These are phyloP conservation scores for Sphaerosporella brunnea DNA, from an alignment of 495 filamentous ascomycete species.

Conservation along the genomic window DNA sequence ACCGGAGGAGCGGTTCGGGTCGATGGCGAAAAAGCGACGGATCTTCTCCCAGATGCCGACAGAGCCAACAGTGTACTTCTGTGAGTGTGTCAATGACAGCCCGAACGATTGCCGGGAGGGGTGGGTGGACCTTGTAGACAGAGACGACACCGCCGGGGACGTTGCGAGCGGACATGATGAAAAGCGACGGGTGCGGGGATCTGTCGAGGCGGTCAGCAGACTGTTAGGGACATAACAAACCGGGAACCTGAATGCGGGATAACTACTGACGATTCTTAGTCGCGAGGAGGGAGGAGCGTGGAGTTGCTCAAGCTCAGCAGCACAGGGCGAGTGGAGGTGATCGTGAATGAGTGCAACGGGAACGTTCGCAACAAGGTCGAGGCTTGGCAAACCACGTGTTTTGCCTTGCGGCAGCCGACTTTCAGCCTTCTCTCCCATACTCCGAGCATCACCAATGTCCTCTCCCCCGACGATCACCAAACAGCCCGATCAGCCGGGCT, in stretches of 20 bases:
- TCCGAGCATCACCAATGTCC: slow-evolving; percentile 1
- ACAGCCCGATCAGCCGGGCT: background rate
- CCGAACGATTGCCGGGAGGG: background rate
- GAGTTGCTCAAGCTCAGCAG: background rate
- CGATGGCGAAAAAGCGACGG: slow-evolving; percentile 59
- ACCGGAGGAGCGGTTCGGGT: slow-evolving; percentile 77
- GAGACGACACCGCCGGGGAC: slow-evolving; percentile 4
- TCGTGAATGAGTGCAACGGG: no score
- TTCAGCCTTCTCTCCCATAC: no score
- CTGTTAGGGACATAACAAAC: no score
- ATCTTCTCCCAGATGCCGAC: slow-evolving; percentile 75
- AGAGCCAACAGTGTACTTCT: slow-evolving; percentile 98
- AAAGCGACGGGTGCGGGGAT: background rate
- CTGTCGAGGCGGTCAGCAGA: background rate
- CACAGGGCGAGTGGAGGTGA: no score
- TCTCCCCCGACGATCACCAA: background rate
- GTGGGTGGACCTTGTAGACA: slow-evolving; percentile 5
- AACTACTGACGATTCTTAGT: no score
- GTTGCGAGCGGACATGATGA: background rate
- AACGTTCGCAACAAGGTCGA: no score
- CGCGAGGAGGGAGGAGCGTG: background rate
- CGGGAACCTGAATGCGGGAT: no score
- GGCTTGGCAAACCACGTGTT: no score
- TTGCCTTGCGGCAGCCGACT: no score
- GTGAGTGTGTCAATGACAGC: background rate